Percentiles rank a stretch among this genome's conserved stretches.
Evolutionary conservation across 106 monocot genomes (phyloP).

Genomic region (Xerophyta viscosa): DNA sequence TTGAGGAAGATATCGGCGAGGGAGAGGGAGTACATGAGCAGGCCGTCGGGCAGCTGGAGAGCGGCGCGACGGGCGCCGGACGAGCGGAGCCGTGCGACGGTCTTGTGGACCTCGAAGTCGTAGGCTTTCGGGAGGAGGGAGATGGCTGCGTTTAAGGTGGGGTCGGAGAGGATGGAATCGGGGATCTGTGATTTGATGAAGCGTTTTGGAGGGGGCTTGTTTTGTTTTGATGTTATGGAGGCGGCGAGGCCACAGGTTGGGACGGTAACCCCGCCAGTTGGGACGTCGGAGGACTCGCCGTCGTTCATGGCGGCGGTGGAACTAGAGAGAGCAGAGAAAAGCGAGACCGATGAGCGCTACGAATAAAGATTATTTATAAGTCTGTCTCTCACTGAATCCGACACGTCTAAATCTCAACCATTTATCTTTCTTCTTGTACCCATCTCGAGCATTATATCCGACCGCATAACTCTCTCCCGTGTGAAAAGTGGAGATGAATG

Average conservation of each 20-base stretch:
- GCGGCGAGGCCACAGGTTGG: neutral
- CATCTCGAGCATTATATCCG: no score
- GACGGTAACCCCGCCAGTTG: no score
- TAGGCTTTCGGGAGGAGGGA: conserved; percentile 81
- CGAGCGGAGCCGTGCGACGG: conserved; percentile 68
- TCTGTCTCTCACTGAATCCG: no score
- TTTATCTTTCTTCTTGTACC: no score
- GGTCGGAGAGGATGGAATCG: conserved; percentile 51
- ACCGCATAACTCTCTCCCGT: no score
- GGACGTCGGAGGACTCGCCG: neutral
- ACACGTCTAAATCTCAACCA: no score
- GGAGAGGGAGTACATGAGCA: conserved; percentile 89
- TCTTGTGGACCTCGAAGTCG: conserved; percentile 97
- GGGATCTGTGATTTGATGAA: conserved; percentile 76
- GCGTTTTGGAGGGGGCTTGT: conserved; percentile 50
- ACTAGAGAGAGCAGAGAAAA: no score
- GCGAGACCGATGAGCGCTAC: no score
- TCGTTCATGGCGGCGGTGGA: neutral
- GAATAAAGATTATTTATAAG: no score
- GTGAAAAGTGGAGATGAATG: no score
- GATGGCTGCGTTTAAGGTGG: conserved; percentile 61
- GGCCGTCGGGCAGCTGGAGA: conserved; percentile 94
- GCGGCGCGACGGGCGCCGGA: conserved; percentile 49
- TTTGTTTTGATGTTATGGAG: conserved; percentile 1
- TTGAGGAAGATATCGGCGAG: conserved; percentile 71